Conservation (phyloP, 2,329 filamentous ascomycete genomes). For the Dothistroma septosporum region DNA sequence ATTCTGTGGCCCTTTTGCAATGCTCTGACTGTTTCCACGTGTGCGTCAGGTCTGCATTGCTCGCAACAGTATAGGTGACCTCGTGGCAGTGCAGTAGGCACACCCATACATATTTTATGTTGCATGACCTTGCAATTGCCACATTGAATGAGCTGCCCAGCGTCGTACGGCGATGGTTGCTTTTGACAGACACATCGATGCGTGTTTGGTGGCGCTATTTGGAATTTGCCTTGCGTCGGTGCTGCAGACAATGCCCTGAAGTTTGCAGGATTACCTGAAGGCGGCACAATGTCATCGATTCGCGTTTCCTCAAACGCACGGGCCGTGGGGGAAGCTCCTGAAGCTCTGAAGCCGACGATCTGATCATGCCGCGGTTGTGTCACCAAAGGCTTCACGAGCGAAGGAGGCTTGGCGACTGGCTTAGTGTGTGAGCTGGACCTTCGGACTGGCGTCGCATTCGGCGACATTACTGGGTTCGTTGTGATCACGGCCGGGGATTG, state of each 20-base stretch:
- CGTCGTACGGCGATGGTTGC: neutral
- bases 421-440: neutral
- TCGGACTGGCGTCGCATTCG: neutral
- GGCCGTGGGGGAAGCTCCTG: neutral
- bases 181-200: neutral
- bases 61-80: constrained; percentile 2
- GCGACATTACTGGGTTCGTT: neutral
- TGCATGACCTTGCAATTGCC: constrained; percentile 3
- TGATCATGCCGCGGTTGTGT: neutral
- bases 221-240: neutral
- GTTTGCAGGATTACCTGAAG: neutral
- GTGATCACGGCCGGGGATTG: neutral
- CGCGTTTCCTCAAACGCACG: neutral
- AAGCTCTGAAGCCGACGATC: neutral
- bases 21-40: constrained; percentile 1
- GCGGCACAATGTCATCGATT: neutral
- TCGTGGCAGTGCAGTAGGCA: neutral
- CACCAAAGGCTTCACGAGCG: neutral
- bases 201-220: neutral
- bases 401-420: neutral
- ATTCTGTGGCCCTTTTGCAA: neutral
- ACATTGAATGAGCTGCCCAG: neutral
- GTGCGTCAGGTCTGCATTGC: constrained; percentile 1
- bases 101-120: constrained; percentile 4
- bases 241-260: neutral